Evolutionary conservation across 495 filamentous ascomycete species (phyloP).

Genomic region (Pyrenopolyporus hunteri): DNA sequence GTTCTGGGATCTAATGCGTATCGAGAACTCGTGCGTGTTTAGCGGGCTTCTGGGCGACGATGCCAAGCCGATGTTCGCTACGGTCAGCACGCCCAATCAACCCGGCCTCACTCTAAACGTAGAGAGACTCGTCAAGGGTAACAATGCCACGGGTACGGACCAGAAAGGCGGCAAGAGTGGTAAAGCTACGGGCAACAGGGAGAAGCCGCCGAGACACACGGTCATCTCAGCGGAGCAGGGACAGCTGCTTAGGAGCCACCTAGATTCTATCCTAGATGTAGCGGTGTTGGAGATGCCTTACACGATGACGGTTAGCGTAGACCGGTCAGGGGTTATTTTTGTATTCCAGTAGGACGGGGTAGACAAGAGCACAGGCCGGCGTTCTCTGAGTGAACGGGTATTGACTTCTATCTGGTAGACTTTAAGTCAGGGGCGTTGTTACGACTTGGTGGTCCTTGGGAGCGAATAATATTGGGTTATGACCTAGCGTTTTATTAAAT

Average conservation of each 20-base stretch:
- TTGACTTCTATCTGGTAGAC: neutral
- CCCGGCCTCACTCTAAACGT: constrained; percentile 73
- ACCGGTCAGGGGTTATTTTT: constrained; percentile 90
- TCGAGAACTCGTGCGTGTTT: constrained; percentile 76
- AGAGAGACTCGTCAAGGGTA: constrained; percentile 66
- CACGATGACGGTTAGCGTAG: constrained; percentile 88
- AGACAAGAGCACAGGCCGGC: constrained; percentile 5
- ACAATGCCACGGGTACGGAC: constrained; percentile 44
- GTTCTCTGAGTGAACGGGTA: constrained; percentile 4
- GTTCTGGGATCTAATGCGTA: constrained; percentile 83
- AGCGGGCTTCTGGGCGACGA: constrained; percentile 80
- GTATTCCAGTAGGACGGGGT: constrained; percentile 63
- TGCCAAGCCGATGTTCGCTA: constrained; percentile 66
- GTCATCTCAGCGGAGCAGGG: constrained; percentile 89
- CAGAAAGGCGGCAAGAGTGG: constrained; percentile 44
- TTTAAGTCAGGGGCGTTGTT: constrained; percentile 6
- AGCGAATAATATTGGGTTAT: neutral
- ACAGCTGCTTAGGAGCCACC: constrained; percentile 79
- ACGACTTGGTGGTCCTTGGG: neutral
- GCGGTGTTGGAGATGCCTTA: constrained; percentile 87
- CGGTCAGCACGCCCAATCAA: constrained; percentile 60
- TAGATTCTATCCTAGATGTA: constrained; percentile 89
- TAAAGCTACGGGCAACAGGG: constrained; percentile 43
- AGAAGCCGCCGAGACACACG: constrained; percentile 71
- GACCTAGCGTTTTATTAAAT: neutral